A percentile compares a stretch with the other conserved stretches of the same genome.
phyloP scores from a whole-genome alignment of 106 monocot genomes.

The Dendrobium huoshanense region DNA sequence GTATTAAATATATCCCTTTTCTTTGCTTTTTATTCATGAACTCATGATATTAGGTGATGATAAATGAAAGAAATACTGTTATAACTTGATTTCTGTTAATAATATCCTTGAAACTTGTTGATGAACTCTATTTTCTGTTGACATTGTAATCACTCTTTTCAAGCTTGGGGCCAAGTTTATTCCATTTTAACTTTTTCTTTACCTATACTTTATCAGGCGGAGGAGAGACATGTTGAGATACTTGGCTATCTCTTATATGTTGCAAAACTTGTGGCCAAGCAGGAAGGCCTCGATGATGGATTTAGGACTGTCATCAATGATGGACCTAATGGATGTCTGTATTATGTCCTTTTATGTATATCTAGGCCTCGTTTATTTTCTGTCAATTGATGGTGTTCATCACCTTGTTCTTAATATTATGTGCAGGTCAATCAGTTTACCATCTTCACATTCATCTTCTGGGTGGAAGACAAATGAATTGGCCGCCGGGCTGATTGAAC shows the following conservation, averaged over 20 bases:
- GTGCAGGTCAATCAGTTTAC: conserved; percentile 89
- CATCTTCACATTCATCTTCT: conserved; percentile 91
- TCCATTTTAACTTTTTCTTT: background rate
- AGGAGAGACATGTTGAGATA: conserved; percentile 70
- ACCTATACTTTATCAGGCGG: conserved; percentile 33
- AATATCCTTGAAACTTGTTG: no score
- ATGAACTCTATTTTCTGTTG: no score
- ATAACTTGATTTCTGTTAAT: no score
- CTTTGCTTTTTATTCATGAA: background rate
- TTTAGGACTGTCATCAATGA: conserved; percentile 87
- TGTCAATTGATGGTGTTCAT: background rate
- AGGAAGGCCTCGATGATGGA: conserved; percentile 82
- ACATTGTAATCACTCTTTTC: no score
- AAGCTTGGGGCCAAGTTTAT: background rate
- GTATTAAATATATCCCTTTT: background rate
- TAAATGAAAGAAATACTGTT: no score
- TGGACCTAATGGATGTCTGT: conserved; percentile 74
- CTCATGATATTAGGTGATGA: no score
- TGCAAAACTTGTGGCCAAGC: conserved; percentile 81
- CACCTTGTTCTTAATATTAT: background rate
- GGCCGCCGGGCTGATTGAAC: conserved; percentile 78
- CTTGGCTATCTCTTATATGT: conserved; percentile 70
- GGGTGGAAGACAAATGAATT: conserved; percentile 91
- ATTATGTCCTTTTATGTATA: background rate
- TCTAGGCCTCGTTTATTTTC: background rate